phyloP scores from a whole-genome alignment of 345 rosid species.

The Rhizophora mangle region DNA sequence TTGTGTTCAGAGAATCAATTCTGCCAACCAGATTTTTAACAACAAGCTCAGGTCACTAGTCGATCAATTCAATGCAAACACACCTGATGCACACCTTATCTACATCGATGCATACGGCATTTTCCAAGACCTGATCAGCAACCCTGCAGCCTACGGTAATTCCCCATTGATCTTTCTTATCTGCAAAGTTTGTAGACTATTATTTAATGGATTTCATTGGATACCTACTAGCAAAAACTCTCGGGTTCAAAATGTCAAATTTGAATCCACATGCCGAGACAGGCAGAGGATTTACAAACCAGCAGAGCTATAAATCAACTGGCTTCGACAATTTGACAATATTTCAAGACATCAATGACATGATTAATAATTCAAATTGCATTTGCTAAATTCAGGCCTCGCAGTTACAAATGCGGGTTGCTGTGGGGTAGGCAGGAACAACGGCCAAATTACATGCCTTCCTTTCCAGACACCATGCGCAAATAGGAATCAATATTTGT shows the following conservation, averaged over 20 bases:
- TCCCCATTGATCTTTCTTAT: neutral
- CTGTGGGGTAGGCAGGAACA: slow-evolving; percentile 36
- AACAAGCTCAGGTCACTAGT: slow-evolving; percentile 63
- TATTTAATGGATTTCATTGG: too few relatives aligned
- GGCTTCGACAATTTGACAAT: too few relatives aligned
- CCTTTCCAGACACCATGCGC: slow-evolving; percentile 37
- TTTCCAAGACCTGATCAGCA: slow-evolving; percentile 54
- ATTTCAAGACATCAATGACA: too few relatives aligned
- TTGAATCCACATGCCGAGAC: too few relatives aligned
- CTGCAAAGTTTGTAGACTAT: too few relatives aligned
- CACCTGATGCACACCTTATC: slow-evolving; percentile 53
- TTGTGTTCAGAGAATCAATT: slow-evolving; percentile 53
- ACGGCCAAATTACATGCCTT: slow-evolving; percentile 44
- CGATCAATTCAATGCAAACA: slow-evolving; percentile 50
- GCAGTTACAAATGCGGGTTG: slow-evolving; percentile 34
- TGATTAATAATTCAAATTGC: too few relatives aligned
- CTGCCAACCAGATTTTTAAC: slow-evolving; percentile 69
- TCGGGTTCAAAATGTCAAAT: too few relatives aligned
- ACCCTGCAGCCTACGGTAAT: slow-evolving; percentile 53
- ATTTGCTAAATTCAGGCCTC: slow-evolving; percentile 28
- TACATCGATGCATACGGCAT: slow-evolving; percentile 71
- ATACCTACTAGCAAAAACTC: too few relatives aligned
- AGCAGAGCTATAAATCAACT: too few relatives aligned
- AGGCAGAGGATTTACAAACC: too few relatives aligned
- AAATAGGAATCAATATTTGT: slow-evolving; percentile 21